Conservation (phyloP, 345 rosid species). For the Syzygium jambos region DNA sequence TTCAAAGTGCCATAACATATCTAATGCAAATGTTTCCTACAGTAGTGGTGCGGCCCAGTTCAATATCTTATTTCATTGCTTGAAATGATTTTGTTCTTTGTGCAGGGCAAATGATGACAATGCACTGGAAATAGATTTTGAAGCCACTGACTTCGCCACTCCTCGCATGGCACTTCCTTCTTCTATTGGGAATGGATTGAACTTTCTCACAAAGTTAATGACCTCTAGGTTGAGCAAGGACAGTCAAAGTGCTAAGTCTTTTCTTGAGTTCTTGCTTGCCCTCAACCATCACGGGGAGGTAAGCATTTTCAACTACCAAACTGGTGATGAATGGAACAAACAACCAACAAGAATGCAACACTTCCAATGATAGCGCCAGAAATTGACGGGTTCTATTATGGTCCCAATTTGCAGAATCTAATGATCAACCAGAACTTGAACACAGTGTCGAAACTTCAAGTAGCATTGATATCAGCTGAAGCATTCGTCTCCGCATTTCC, state of each 20-base stretch:
- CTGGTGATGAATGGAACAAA: background rate
- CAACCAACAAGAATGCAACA: background rate
- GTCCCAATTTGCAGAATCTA: slow-evolving; percentile 37
- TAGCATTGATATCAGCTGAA: slow-evolving; percentile 44
- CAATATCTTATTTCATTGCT: background rate
- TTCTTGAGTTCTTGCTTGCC: slow-evolving; percentile 49
- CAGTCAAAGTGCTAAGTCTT: slow-evolving; percentile 19
- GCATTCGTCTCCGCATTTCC: slow-evolving; percentile 36
- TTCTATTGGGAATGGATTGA: slow-evolving; percentile 73
- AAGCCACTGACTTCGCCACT: slow-evolving; percentile 56
- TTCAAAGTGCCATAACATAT: background rate
- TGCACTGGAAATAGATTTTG: slow-evolving; percentile 81
- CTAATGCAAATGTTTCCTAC: background rate
- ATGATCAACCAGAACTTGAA: slow-evolving; percentile 57
- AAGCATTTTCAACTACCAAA: background rate
- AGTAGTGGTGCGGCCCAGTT: background rate
- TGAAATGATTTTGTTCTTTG: background rate
- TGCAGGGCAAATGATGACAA: background rate
- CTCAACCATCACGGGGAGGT: slow-evolving; percentile 86
- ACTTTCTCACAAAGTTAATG: slow-evolving; percentile 54
- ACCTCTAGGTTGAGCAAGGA: slow-evolving; percentile 43
- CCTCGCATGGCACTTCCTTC: slow-evolving; percentile 64
- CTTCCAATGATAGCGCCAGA: background rate
- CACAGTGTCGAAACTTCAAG: slow-evolving; percentile 56
- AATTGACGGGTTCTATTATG: background rate